phyloP scores from a whole-genome alignment of 495 filamentous ascomycete genomes.

The Annulohypoxylon nitens region DNA sequence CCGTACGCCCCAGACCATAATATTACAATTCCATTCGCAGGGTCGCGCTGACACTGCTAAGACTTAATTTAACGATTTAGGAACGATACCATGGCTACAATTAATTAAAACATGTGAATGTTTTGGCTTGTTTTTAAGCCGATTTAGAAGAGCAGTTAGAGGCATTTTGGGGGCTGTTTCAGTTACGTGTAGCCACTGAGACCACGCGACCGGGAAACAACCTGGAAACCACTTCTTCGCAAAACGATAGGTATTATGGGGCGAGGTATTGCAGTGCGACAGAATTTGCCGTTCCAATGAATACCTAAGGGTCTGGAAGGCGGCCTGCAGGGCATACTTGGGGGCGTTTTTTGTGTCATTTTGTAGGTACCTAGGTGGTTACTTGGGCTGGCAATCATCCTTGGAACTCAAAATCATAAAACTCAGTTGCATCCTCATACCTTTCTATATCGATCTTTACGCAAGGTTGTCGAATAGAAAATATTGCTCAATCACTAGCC shows the following conservation, averaged over 20 bases:
- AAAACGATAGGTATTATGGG: too few species aligned
- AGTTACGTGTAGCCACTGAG: not conserved
- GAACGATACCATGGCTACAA: conserved; percentile 3
- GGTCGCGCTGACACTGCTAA: not conserved
- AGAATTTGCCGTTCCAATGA: not conserved
- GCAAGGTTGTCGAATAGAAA: too few species aligned
- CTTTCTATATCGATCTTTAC: too few species aligned
- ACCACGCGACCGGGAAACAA: not conserved
- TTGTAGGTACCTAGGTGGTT: too few species aligned
- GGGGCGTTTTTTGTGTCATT: not conserved
- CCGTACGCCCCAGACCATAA: not conserved
- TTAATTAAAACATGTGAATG: not conserved
- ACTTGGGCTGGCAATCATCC: not conserved
- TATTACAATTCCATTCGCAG: not conserved
- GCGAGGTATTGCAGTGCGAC: too few species aligned
- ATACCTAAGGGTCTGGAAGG: not conserved
- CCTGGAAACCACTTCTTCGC: too few species aligned
- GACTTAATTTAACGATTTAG: too few species aligned
- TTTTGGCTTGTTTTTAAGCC: not conserved
- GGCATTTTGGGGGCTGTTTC: not conserved
- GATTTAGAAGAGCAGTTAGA: not conserved
- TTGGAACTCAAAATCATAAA: not conserved
- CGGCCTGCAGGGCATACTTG: conserved; percentile 8
- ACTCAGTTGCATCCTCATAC: not conserved
- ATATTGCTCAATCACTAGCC: not conserved